These are phyloP conservation scores for Penicillium paradoxum DNA, from an alignment of 495 filamentous ascomycete genomes.

Conservation along the genomic window DNA sequence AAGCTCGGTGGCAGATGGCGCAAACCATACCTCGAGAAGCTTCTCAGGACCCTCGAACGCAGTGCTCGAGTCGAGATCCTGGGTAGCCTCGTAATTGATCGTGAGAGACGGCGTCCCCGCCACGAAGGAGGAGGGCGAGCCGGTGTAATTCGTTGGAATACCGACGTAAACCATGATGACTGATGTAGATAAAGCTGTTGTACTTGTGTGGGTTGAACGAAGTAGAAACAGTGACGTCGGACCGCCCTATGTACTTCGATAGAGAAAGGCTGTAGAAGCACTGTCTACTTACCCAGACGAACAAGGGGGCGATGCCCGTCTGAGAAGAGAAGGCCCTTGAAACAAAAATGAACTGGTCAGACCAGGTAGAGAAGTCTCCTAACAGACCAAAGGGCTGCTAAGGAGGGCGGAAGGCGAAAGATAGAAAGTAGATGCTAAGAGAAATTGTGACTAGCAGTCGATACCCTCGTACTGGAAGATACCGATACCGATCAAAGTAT, in stretches of 20 bases:
- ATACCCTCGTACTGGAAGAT: constrained; percentile 66
- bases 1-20: constrained; percentile 72
- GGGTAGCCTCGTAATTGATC: constrained; percentile 93
- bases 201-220: constrained; percentile 8
- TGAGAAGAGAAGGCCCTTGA: constrained; percentile 94
- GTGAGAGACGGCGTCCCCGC: constrained; percentile 80
- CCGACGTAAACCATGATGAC: constrained; percentile 71
- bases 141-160: constrained; percentile 73
- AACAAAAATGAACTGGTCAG: constrained; percentile 54
- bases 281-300: constrained; percentile 77
- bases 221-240: constrained; percentile 24
- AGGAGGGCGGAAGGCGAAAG: constrained; percentile 76
- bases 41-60: constrained; percentile 99
- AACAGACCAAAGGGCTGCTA: constrained; percentile 58
- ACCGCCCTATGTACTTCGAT: constrained; percentile 22
- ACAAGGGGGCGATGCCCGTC: constrained; percentile 74
- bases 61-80: constrained; percentile 92
- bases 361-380: constrained; percentile 51
- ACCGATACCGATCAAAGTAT: constrained; percentile 87
- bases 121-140: constrained; percentile 64
- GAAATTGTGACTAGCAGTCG: constrained; percentile 75
- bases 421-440: constrained; percentile 71
- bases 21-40: constrained; percentile 98
- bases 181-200: constrained; percentile 21
- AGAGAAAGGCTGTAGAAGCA: constrained; percentile 51